These are phyloP conservation scores for Dunaliella primolecta DNA, from an alignment of 139 green algal species.

Conservation along the genomic window DNA sequence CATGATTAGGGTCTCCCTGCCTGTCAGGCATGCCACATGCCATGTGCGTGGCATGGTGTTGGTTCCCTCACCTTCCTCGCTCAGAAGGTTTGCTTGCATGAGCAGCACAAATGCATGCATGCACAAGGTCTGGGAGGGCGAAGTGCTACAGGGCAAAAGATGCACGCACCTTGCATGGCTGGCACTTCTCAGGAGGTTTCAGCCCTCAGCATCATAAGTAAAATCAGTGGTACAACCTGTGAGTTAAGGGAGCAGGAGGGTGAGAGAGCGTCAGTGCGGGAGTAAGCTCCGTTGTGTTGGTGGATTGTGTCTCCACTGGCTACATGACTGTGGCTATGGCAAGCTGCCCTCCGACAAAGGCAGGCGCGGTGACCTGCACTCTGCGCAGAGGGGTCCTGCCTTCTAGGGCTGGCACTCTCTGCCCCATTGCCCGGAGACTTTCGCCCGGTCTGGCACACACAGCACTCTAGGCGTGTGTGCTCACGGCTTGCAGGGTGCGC, in stretches of 20 bases:
- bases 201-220: too few species aligned
- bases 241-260: neutral
- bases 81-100: too few species aligned
- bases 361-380: neutral
- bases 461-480: too few species aligned
- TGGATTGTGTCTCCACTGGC: constrained; percentile 74
- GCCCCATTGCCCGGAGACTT: constrained; percentile 95
- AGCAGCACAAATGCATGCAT: too few species aligned
- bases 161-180: too few species aligned
- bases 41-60: too few species aligned
- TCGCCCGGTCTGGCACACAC: constrained; percentile 88
- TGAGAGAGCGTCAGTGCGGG: constrained; percentile 82
- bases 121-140: neutral
- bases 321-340: constrained; percentile 98
- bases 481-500: constrained; percentile 35
- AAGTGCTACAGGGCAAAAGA: too few species aligned
- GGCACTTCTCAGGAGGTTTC: too few species aligned
- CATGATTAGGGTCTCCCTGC: too few species aligned
- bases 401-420: constrained; percentile 92
- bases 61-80: too few species aligned
- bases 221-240: neutral
- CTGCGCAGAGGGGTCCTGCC: constrained; percentile 73
- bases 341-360: constrained; percentile 76
- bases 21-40: too few species aligned
- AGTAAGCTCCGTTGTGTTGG: constrained; percentile 99